Percentiles rank a stretch among this genome's conserved stretches.
Evolutionary conservation across 225 moss, liverwort and hornwort genomes (phyloP).

Genomic region (Lunularia cruciata): DNA sequence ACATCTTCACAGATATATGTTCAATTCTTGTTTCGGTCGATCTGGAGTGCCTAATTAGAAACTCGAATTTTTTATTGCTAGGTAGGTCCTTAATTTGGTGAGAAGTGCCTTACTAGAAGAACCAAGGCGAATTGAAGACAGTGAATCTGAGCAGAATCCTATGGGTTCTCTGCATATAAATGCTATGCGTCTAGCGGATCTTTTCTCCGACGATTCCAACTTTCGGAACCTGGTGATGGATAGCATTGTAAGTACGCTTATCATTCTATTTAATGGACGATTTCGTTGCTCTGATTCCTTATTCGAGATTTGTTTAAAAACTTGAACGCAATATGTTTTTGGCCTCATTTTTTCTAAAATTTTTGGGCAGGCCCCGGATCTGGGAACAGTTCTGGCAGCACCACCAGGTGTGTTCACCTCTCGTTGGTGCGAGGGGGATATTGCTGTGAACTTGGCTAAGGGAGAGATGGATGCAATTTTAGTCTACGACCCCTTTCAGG

Average conservation of each 20-base stretch:
- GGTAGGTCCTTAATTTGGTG: constrained; percentile 91
- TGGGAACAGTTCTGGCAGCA: constrained; percentile 90
- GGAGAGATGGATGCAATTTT: constrained; percentile 93
- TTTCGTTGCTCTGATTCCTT: neutral
- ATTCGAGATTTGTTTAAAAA: neutral
- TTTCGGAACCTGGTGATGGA: constrained; percentile 99
- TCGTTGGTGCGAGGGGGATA: constrained; percentile 96
- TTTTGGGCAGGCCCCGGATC: constrained; percentile 79
- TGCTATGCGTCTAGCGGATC: constrained; percentile 87
- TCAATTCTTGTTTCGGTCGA: neutral
- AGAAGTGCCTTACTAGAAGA: constrained; percentile 87
- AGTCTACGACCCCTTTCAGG: constrained; percentile 95
- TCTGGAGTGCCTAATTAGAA: neutral
- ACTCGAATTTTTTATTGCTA: constrained; percentile 26
- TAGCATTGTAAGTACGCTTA: constrained; percentile 66
- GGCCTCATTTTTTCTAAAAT: neutral
- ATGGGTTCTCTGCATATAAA: constrained; percentile 96
- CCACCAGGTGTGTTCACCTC: constrained; percentile 79
- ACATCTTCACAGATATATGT: too few species aligned
- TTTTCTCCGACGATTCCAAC: constrained; percentile 97
- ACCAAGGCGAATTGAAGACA: constrained; percentile 70
- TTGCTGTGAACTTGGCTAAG: constrained; percentile 79
- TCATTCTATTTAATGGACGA: neutral
- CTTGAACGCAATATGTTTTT: neutral
- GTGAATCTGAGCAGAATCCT: constrained; percentile 80